phyloP scores from a whole-genome alignment of 2,329 filamentous ascomycete species.

The Lizonia empirigonia region DNA sequence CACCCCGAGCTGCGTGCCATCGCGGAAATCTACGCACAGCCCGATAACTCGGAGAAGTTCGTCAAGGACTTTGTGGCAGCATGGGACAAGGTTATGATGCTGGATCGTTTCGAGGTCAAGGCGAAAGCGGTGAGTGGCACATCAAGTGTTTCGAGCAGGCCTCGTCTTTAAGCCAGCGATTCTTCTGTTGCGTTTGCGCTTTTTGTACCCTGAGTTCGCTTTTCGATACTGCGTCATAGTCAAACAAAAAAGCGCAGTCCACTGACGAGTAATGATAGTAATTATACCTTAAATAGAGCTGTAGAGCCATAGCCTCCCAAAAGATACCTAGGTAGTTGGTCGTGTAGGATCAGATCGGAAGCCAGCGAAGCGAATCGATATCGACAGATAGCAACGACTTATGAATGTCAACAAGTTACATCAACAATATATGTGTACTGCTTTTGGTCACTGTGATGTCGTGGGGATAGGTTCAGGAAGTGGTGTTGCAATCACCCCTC shows the following conservation, averaged over 20 bases:
- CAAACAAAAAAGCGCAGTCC: constrained; percentile 17
- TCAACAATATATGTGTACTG: background rate
- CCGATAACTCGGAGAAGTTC: constrained; percentile 67
- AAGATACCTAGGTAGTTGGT: constrained; percentile 28
- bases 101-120: constrained; percentile 69
- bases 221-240: constrained; percentile 5
- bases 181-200: constrained; percentile 17
- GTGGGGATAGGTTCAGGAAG: background rate
- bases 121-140: constrained; percentile 40
- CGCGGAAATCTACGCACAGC: constrained; percentile 70
- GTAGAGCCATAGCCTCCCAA: constrained; percentile 21
- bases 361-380: constrained; percentile 8
- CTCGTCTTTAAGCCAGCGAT: constrained; percentile 30
- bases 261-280: constrained; percentile 32
- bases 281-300: constrained; percentile 27
- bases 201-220: constrained; percentile 15
- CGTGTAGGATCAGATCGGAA: constrained; percentile 16
- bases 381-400: constrained; percentile 12
- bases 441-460: background rate
- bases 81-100: constrained; percentile 77
- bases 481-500: background rate
- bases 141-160: constrained; percentile 32
- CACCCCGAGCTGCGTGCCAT: constrained; percentile 75
- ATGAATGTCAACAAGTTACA: constrained; percentile 4
- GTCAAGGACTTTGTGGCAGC: constrained; percentile 72